Evolutionary conservation across 78 protist species (phyloP).

Genomic region (Trichosphaerium sp.): DNA sequence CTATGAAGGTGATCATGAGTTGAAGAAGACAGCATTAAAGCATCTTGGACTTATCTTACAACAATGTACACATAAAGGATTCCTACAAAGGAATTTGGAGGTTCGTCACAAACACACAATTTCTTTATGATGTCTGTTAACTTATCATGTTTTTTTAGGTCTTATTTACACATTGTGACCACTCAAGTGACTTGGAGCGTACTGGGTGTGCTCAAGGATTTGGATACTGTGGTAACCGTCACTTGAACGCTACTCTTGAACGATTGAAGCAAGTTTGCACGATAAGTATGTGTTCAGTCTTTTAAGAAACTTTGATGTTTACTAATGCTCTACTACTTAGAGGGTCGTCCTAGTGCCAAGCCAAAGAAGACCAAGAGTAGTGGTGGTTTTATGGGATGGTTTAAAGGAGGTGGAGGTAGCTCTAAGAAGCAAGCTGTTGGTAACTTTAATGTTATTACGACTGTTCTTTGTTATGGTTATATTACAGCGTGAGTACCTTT

Average conservation of each 20-base stretch:
- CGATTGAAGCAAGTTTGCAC: not conserved
- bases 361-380: too few relatives aligned
- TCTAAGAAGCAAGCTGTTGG: too few relatives aligned
- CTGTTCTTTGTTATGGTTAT: too few relatives aligned
- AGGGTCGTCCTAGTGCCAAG: too few relatives aligned
- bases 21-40: slow-evolving; percentile 17
- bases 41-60: slow-evolving; percentile 38
- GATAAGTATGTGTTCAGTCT: too few relatives aligned
- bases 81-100: slow-evolving; percentile 23
- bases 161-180: not conserved
- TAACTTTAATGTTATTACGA: too few relatives aligned
- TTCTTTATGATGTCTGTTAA: not conserved
- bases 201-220: slow-evolving; percentile 8
- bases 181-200: not conserved
- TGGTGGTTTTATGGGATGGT: too few relatives aligned
- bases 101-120: slow-evolving; percentile 5
- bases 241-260: slow-evolving; percentile 45
- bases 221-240: slow-evolving; percentile 33
- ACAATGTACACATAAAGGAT: slow-evolving; percentile 34
- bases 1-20: slow-evolving; percentile 18
- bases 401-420: too few relatives aligned
- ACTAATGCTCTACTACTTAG: too few relatives aligned
- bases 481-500: too few relatives aligned
- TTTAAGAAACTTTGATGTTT: too few relatives aligned
- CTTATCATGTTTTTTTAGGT: not conserved